Evolutionary conservation across 495 filamentous ascomycete species (phyloP), one percentile per base, ranked within the genome.

Genomic region (Daldinia grandis): DNA sequence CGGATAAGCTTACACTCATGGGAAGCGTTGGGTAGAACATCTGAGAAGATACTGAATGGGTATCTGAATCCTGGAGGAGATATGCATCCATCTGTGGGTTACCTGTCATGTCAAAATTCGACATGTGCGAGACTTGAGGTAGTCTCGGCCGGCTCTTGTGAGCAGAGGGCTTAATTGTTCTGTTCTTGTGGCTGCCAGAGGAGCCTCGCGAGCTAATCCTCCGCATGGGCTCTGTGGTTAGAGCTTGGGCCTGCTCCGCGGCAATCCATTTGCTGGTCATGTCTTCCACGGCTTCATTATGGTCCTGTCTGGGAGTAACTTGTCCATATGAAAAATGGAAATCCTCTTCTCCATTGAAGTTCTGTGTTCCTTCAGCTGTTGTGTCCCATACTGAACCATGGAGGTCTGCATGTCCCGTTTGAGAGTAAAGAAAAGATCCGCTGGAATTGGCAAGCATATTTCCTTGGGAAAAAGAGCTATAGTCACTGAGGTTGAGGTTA

Each of bases 311-410:
- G 68, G 83, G 83, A 59, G 82, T 84, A 74, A 78, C 79, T 71
- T 84, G 82, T 72, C 79, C 81, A 78, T 81, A 83, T 60, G 78
- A 74, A 63, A 84, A 76, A 70, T 80, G 73, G 71, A 77, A 84
- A 60, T 85, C 83, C 77, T 83, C 83, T 40, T 85, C 81, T 78
- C 80, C 82, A 68, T 79, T 80, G 70, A 84, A 84, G 81, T 83
- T 83, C 82, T 85, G 82, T 83, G 81, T 73, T 67, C 81, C 83
- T 83, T 84, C 82, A 75, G 76, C 77, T 80, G 82, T 78, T 74
- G 83, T 62, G 60, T 83, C 83, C 83, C 83, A 85, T 73, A 81
- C 78, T 77, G 81, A 79, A 81, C 83, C 78, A 63, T 71, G 69
- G 21, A 82, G 81, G 80, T 83, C 82, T 74, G 80, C 75, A 80